These are phyloP conservation scores for Kregervanrija delftensis DNA, from an alignment of 805 yeast species.

Conservation along the genomic window DNA sequence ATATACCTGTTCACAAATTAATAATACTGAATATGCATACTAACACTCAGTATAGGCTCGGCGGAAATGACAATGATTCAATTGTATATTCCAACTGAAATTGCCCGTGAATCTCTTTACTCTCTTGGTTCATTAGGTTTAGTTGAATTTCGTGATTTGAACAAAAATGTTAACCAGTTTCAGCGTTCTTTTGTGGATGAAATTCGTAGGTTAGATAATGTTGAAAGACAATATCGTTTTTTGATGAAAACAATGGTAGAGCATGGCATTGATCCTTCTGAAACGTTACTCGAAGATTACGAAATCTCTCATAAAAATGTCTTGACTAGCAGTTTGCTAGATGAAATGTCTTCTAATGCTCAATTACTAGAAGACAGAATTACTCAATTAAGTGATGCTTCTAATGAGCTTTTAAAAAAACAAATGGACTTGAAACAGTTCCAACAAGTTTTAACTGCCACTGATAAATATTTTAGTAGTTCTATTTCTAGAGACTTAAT, in stretches of 20 bases:
- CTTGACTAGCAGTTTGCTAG: conserved; percentile 43
- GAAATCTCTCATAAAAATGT: conserved; percentile 13
- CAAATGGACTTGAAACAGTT: conserved; percentile 66
- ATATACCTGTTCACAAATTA: neutral
- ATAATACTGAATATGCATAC: neutral
- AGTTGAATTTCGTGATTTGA: conserved; percentile 86
- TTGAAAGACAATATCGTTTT: conserved; percentile 75
- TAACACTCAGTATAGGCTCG: conserved; percentile 42
- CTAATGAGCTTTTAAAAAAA: conserved; percentile 53
- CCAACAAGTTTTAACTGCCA: conserved; percentile 51
- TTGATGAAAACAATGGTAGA: conserved; percentile 45
- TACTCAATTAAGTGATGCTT: conserved; percentile 60
- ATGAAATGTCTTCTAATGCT: conserved; percentile 59
- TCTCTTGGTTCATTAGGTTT: conserved; percentile 82
- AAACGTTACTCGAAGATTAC: conserved; percentile 18
- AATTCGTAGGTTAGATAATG: conserved; percentile 75
- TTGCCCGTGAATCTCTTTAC: conserved; percentile 76
- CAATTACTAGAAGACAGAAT: conserved; percentile 69
- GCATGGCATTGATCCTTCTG: conserved; percentile 18
- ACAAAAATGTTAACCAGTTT: conserved; percentile 74
- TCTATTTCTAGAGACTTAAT: conserved; percentile 20
- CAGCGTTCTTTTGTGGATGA: conserved; percentile 90
- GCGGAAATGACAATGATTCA: conserved; percentile 97
- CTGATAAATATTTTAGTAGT: conserved; percentile 39
- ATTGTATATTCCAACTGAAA: conserved; percentile 85